Evolutionary conservation across 208 protist species (phyloP).

Genomic region (Naegleria gruberi): DNA sequence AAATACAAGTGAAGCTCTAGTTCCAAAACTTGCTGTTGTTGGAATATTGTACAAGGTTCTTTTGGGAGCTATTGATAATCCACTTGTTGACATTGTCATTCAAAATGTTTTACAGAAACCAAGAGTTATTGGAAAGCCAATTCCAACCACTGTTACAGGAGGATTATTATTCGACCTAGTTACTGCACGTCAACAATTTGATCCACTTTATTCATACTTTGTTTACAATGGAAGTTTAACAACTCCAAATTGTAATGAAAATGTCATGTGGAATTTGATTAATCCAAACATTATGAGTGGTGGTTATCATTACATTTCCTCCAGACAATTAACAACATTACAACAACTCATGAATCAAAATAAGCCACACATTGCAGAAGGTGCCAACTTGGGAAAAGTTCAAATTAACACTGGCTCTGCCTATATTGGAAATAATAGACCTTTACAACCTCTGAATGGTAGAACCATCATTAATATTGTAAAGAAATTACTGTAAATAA

Average conservation of each 20-base stretch:
- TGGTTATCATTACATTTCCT: neutral
- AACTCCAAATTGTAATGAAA: neutral
- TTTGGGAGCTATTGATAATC: neutral
- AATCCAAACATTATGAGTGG: neutral
- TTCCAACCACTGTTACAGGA: neutral
- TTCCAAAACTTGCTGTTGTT: neutral
- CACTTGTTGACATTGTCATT: neutral
- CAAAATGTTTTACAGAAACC: neutral
- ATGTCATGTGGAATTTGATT: conserved; percentile 2
- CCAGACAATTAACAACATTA: neutral
- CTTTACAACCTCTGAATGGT: neutral
- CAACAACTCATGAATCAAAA: neutral
- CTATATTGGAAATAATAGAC: neutral
- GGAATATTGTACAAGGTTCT: neutral
- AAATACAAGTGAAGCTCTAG: neutral
- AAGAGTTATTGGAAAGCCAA: neutral
- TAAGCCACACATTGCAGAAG: neutral
- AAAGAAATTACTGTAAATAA: no score
- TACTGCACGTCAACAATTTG: neutral
- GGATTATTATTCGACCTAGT: neutral
- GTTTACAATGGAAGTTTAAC: conserved; percentile 6
- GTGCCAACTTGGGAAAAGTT: neutral
- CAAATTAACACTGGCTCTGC: no score
- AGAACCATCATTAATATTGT: neutral
- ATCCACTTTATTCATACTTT: neutral